Conservation (phyloP, 225 moss, liverwort and hornwort species). For the Polytrichum commune region DNA sequence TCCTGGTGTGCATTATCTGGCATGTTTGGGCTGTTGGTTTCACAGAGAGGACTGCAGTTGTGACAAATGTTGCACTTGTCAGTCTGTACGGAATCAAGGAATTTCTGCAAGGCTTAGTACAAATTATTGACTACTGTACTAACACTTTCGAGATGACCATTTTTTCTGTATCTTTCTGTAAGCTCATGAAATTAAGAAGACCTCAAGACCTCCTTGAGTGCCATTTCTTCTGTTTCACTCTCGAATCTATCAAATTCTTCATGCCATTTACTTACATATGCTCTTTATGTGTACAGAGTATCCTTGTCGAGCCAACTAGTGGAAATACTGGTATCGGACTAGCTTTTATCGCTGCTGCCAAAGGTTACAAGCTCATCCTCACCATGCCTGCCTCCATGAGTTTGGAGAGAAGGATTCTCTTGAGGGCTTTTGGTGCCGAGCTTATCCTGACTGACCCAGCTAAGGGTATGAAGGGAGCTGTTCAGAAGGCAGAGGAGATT, state of each 20-base stretch:
- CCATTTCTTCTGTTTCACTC: too few species aligned
- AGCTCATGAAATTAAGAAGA: too few species aligned
- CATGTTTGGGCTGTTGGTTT: neutral
- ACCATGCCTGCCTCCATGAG: conserved; percentile 99
- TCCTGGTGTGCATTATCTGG: neutral
- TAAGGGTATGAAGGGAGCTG: conserved; percentile 99
- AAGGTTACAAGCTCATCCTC: conserved; percentile 92
- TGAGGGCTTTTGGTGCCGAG: conserved; percentile 97
- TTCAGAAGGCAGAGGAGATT: conserved; percentile 96
- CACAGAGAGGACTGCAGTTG: too few species aligned
- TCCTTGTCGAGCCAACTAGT: conserved; percentile 97
- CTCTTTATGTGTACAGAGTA: conserved; percentile 47
- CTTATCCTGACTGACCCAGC: conserved; percentile 89
- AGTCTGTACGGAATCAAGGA: neutral
- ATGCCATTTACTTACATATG: too few species aligned
- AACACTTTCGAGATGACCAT: too few species aligned
- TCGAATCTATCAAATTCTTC: too few species aligned
- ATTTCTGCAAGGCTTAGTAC: neutral
- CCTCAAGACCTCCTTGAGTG: too few species aligned
- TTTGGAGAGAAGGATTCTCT: conserved; percentile 89
- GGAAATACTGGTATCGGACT: conserved; percentile 98
- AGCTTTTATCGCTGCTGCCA: conserved; percentile 97
- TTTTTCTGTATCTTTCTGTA: too few species aligned
- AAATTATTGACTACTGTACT: too few species aligned
- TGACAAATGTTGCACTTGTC: neutral